A percentile compares a stretch with the other conserved stretches of the same genome.
These are phyloP conservation scores for Candida parachauliodes DNA, from an alignment of 805 yeast species.

Conservation along the genomic window DNA sequence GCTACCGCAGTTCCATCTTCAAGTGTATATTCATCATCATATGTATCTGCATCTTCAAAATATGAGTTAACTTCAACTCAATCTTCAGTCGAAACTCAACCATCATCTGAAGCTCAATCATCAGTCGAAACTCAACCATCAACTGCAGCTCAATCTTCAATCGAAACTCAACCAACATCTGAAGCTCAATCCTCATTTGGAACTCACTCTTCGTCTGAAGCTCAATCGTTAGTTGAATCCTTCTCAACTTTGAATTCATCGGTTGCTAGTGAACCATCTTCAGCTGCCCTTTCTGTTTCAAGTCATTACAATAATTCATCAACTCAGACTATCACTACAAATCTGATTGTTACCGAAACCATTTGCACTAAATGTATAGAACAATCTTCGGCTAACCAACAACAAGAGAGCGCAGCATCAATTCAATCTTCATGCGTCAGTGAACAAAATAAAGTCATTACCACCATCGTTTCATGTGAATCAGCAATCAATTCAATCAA, in stretches of 20 bases:
- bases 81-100: not conserved
- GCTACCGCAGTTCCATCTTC: constrained; percentile 16
- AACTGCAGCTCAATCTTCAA: not conserved
- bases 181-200: not conserved
- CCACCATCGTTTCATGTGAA: constrained; percentile 9
- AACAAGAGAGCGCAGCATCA: constrained; percentile 4
- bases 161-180: not conserved
- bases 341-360: constrained; percentile 5
- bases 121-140: constrained; percentile 1
- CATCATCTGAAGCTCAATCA: not conserved
- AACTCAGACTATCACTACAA: not conserved
- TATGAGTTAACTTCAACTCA: not conserved
- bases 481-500: constrained; percentile 8
- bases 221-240: not conserved
- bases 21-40: constrained; percentile 4
- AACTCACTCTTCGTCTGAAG: constrained; percentile 2
- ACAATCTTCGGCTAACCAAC: constrained; percentile 5
- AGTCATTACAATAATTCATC: not conserved
- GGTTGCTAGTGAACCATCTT: not conserved
- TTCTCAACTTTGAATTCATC: too few species aligned
- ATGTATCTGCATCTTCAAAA: constrained; percentile 3
- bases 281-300: not conserved
- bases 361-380: constrained; percentile 1
- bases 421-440: constrained; percentile 5
- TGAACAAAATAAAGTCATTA: constrained; percentile 4